Conservation (phyloP, 805 yeast species). For the Starmerella asiatica region DNA sequence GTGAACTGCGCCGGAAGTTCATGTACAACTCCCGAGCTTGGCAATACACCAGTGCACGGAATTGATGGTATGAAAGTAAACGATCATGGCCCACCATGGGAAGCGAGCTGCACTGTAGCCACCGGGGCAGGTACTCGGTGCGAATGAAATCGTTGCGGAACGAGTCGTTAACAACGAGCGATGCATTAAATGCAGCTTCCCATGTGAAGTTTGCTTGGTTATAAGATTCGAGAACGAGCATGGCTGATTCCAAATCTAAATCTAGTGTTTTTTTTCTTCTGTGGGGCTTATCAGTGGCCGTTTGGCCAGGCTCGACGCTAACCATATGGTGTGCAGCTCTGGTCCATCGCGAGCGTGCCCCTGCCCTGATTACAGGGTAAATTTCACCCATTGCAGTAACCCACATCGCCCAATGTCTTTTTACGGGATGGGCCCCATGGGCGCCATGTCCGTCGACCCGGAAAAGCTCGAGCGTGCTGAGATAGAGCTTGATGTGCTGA, state of each 20-base stretch:
- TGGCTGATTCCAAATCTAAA: too few relatives aligned
- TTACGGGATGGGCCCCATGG: conserved; percentile 23
- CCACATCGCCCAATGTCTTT: conserved; percentile 24
- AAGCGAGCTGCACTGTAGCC: conserved; percentile 2
- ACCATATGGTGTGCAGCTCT: too few relatives aligned
- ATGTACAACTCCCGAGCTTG: conserved; percentile 6
- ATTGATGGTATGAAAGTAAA: conserved; percentile 1
- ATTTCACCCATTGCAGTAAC: too few relatives aligned
- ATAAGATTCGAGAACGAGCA: conserved; percentile 1
- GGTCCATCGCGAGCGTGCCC: too few relatives aligned
- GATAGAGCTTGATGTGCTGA: conserved; percentile 25
- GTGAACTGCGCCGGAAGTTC: conserved; percentile 3
- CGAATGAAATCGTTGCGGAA: conserved; percentile 12
- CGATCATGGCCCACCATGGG: conserved; percentile 1
- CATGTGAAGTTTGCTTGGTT: conserved; percentile 4
- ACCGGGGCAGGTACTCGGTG: conserved; percentile 6
- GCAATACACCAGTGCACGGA: conserved; percentile 1
- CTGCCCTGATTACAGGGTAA: too few relatives aligned
- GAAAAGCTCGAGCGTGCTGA: conserved; percentile 26
- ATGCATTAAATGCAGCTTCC: conserved; percentile 5
- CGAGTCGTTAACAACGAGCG: conserved; percentile 9
- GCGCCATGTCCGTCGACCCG: conserved; percentile 24
- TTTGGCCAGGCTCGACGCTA: too few relatives aligned
- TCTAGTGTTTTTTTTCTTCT: too few relatives aligned
- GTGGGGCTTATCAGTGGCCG: too few relatives aligned